Conservation (phyloP, 352 stramenopile genomes). For the Pythium phragmitis region DNA sequence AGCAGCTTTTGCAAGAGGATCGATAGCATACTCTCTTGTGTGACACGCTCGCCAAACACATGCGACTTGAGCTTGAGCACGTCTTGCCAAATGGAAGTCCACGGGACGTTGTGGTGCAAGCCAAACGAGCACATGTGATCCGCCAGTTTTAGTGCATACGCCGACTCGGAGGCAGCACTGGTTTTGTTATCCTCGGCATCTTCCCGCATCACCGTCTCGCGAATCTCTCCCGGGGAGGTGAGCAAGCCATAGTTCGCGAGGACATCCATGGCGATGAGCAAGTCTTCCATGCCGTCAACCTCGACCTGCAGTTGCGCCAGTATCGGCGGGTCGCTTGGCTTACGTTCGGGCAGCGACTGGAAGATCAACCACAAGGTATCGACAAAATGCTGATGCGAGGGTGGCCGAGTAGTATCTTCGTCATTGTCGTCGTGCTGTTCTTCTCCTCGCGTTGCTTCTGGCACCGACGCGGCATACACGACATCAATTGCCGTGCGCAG, state of each 20-base stretch:
- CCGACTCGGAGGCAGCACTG: background rate
- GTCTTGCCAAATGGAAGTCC: slow-evolving; percentile 61
- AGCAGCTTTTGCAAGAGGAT: slow-evolving; percentile 50
- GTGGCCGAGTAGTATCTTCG: background rate
- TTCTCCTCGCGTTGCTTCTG: background rate
- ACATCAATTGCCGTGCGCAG: slow-evolving; percentile 62
- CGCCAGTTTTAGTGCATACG: slow-evolving; percentile 34
- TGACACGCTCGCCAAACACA: slow-evolving; percentile 59
- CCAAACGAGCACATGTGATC: slow-evolving; percentile 53
- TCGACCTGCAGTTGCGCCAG: slow-evolving; percentile 65
- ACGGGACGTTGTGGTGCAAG: slow-evolving; percentile 32
- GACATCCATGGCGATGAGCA: slow-evolving; percentile 71
- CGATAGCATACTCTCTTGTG: slow-evolving; percentile 54
- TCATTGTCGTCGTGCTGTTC: background rate
- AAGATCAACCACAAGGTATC: slow-evolving; percentile 73
- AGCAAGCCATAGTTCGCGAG: slow-evolving; percentile 56
- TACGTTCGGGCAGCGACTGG: slow-evolving; percentile 70
- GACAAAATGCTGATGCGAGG: slow-evolving; percentile 33
- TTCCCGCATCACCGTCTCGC: slow-evolving; percentile 11
- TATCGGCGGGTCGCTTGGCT: slow-evolving; percentile 45
- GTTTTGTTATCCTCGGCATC: background rate
- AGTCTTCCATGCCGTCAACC: slow-evolving; percentile 71
- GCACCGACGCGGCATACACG: slow-evolving; percentile 33
- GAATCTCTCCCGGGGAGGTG: slow-evolving; percentile 32
- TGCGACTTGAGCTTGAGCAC: slow-evolving; percentile 70